Evolutionary conservation across 305 asterid species (phyloP), one percentile per base, ranked within the genome.

Genomic region (Vinca major): DNA sequence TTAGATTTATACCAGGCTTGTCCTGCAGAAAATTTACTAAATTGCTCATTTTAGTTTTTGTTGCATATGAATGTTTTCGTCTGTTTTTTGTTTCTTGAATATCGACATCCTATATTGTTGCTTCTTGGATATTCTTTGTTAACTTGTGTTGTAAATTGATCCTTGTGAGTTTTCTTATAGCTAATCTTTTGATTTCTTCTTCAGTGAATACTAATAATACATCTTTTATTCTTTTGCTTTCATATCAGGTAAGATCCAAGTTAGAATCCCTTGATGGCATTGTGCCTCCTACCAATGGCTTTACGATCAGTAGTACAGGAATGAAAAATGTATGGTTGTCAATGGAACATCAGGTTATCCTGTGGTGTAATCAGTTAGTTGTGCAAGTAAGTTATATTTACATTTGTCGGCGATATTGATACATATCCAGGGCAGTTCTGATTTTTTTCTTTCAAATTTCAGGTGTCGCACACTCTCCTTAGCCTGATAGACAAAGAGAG

Each of bases 311-410:
- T 84, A 90, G 92, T 83, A 89, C 90, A 63, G 77, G 89, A 76
- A 86, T 87, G 86, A 90, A 81, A 77, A 93, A 89, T 72, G 98
- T 90, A 66, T 93, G 96, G 97, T 76, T 90, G 87, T 89, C 98
- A 26, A 93, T 93, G 98, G 97, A 90, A 83, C 98, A 93, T 82
- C 98, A 90, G 87, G 96, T 87, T 79, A 93, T 93, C 68, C 79
- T 92, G 75, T 92, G 98, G 98, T 92, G 98, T 78, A 92, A 92
- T 90, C 98, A 92, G 80, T 86, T 93, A 51, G 97, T 89, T 73
- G 96, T 85, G 74, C 97, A 93, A 84, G 98, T 93, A 80, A 88
- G 95, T 87, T 68, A 74, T 73, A 66, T 50, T 77, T 71, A 74
- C 70, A 57, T 75, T 40, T 41, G 60, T 51, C 54, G 63, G 67